These are phyloP conservation scores for Paracoccidioides brasiliensis DNA, from an alignment of 2,329 filamentous ascomycete genomes.

Conservation along the genomic window DNA sequence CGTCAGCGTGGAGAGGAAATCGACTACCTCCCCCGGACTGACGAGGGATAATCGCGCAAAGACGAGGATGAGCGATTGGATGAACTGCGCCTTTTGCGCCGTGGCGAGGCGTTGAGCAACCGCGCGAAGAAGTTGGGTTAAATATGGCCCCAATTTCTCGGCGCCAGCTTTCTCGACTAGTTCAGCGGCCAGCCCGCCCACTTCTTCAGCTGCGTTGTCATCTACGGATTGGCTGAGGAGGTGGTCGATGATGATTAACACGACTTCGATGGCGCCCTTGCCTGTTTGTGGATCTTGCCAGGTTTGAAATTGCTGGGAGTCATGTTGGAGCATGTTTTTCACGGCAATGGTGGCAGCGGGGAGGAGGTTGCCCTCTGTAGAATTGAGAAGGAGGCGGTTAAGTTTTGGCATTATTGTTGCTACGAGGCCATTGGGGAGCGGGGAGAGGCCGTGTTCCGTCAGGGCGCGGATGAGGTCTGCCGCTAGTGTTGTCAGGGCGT, in stretches of 20 bases:
- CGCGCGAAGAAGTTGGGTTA: slow-evolving; percentile 75
- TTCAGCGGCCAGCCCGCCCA: slow-evolving; percentile 85
- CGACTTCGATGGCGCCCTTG: slow-evolving; percentile 75
- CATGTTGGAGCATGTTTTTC: slow-evolving; percentile 80
- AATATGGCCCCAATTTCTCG: slow-evolving; percentile 77
- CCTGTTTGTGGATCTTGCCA: slow-evolving; percentile 68
- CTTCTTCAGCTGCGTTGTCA: slow-evolving; percentile 89
- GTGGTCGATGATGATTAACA: slow-evolving; percentile 82
- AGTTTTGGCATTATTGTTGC: slow-evolving; percentile 77
- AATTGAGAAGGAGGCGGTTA: slow-evolving; percentile 66
- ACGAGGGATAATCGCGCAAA: slow-evolving; percentile 82
- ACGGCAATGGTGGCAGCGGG: slow-evolving; percentile 75
- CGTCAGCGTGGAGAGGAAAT: slow-evolving; percentile 75
- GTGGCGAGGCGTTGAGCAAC: slow-evolving; percentile 75
- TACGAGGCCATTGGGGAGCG: slow-evolving; percentile 76
- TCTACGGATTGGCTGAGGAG: slow-evolving; percentile 73
- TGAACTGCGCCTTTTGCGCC: slow-evolving; percentile 75
- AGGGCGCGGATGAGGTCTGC: slow-evolving; percentile 72
- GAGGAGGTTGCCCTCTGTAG: slow-evolving; percentile 75
- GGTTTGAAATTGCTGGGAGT: slow-evolving; percentile 75
- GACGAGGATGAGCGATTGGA: slow-evolving; percentile 88
- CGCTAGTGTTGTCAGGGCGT: slow-evolving; percentile 68
- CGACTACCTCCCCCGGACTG: slow-evolving; percentile 76
- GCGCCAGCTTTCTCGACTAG: slow-evolving; percentile 91
- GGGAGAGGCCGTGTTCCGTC: slow-evolving; percentile 68